A percentile compares a stretch with the other conserved stretches of the same genome.
These are phyloP conservation scores for Ichthyophthirius multifiliis DNA, from an alignment of 169 alveolate species.

Conservation along the genomic window DNA sequence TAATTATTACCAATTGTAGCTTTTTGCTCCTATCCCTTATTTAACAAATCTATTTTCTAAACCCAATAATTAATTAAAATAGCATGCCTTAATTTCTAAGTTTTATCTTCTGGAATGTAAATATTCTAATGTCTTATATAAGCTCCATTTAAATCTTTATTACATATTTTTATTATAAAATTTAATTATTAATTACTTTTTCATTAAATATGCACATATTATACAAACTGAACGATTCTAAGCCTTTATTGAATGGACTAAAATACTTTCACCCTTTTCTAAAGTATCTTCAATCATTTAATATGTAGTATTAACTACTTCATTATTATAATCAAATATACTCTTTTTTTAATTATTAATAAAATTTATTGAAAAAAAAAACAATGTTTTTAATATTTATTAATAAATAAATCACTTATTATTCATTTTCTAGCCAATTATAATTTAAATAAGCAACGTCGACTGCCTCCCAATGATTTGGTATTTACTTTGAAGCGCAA, in stretches of 20 bases:
- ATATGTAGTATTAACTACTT: constrained; percentile 58
- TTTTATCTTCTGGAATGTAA: constrained; percentile 76
- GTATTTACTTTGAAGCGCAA: constrained; percentile 81
- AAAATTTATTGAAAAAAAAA: not conserved
- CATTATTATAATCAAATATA: constrained; percentile 74
- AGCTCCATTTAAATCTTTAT: constrained; percentile 67
- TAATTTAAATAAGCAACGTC: constrained; percentile 83
- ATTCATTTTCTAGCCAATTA: constrained; percentile 82
- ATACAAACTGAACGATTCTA: constrained; percentile 79
- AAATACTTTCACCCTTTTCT: constrained; percentile 70
- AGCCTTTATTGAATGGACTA: constrained; percentile 83
- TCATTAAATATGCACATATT: constrained; percentile 79
- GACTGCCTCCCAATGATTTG: constrained; percentile 87
- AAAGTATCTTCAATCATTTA: constrained; percentile 67
- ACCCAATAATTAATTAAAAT: too few species aligned
- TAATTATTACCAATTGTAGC: too few species aligned
- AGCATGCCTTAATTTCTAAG: constrained; percentile 73
- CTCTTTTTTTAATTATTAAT: constrained; percentile 19
- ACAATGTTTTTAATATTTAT: not conserved
- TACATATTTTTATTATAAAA: not conserved
- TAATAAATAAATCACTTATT: constrained; percentile 39
- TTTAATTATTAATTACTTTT: constrained; percentile 32
- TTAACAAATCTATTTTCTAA: too few species aligned
- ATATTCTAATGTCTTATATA: constrained; percentile 76
- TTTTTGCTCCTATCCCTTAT: too few species aligned